A percentile compares a stretch with the other conserved stretches of the same genome.
Evolutionary conservation across 1,139 yeast genomes (phyloP).

Genomic region (Kodamaea arcana): DNA sequence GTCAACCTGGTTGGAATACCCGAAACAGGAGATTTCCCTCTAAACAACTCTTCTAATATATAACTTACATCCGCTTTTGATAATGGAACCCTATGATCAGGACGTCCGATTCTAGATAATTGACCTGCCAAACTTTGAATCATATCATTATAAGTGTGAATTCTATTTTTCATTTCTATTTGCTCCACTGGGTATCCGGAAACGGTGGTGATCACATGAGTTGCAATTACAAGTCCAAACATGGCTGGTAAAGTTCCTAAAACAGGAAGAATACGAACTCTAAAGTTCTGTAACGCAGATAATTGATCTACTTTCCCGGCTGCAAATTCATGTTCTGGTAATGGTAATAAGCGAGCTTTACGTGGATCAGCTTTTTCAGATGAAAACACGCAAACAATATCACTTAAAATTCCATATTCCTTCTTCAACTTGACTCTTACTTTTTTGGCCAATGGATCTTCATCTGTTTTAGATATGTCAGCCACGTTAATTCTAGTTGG

Average conservation of each 20-base stretch:
- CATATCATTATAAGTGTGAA: conserved; percentile 77
- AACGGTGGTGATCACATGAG: conserved; percentile 71
- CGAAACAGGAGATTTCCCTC: conserved; percentile 89
- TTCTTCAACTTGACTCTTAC: conserved; percentile 80
- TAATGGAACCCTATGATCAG: conserved; percentile 70
- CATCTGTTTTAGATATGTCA: conserved; percentile 61
- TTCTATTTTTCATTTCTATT: conserved; percentile 85
- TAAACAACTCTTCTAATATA: conserved; percentile 85
- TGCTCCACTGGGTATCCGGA: conserved; percentile 89
- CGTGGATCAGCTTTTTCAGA: conserved; percentile 96
- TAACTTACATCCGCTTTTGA: conserved; percentile 73
- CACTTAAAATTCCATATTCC: conserved; percentile 60
- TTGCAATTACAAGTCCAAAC: conserved; percentile 87
- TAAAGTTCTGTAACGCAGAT: conserved; percentile 80
- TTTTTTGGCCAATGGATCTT: conserved; percentile 87
- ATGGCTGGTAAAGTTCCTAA: conserved; percentile 95
- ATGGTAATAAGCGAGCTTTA: conserved; percentile 80
- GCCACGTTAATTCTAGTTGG: conserved; percentile 44
- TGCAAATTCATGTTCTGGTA: conserved; percentile 72
- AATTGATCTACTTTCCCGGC: conserved; percentile 85
- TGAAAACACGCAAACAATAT: conserved; percentile 85
- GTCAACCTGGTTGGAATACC: conserved; percentile 77
- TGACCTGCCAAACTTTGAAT: conserved; percentile 85
- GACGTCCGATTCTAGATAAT: conserved; percentile 66
- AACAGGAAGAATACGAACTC: conserved; percentile 92